These are phyloP conservation scores for Bryoglossum gracile DNA, from an alignment of 495 filamentous ascomycete species.

Conservation along the genomic window DNA sequence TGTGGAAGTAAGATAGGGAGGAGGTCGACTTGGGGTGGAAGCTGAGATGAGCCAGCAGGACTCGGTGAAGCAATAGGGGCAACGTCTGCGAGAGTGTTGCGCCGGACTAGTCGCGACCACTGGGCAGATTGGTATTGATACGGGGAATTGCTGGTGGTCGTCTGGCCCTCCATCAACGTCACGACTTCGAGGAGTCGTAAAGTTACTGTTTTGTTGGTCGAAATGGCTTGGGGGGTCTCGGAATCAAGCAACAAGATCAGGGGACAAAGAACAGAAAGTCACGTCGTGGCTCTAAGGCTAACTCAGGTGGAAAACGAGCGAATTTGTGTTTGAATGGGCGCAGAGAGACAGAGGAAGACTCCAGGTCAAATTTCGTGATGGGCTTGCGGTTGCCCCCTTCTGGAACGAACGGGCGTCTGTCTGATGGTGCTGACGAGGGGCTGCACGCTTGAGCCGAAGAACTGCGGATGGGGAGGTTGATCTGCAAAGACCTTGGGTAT, in stretches of 20 bases:
- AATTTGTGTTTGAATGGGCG: not conserved
- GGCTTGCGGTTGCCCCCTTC: slow-evolving; percentile 6
- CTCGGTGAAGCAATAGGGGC: slow-evolving; percentile 13
- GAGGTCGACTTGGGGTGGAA: slow-evolving; percentile 36
- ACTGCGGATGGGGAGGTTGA: too few species aligned
- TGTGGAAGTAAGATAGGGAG: slow-evolving; percentile 43
- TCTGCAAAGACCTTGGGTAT: too few species aligned
- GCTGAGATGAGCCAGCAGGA: slow-evolving; percentile 23
- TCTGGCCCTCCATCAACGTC: slow-evolving; percentile 28
- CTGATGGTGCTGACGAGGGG: slow-evolving; percentile 12
- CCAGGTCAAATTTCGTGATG: slow-evolving; percentile 1
- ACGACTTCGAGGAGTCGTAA: slow-evolving; percentile 15
- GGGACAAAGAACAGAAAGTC: not conserved
- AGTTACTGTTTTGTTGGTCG: slow-evolving; percentile 10
- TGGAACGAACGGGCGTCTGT: slow-evolving; percentile 16
- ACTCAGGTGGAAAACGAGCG: not conserved
- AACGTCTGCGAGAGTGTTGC: slow-evolving; percentile 21
- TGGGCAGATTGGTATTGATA: slow-evolving; percentile 27
- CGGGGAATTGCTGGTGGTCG: slow-evolving; percentile 21
- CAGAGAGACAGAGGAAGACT: not conserved
- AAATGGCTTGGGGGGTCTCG: not conserved
- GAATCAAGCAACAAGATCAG: not conserved
- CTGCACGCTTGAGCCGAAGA: too few species aligned
- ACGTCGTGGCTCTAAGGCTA: not conserved
- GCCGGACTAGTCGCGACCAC: slow-evolving; percentile 26